phyloP scores from a whole-genome alignment of 148 eudicot genomes.

The Arctostaphylos glauca region DNA sequence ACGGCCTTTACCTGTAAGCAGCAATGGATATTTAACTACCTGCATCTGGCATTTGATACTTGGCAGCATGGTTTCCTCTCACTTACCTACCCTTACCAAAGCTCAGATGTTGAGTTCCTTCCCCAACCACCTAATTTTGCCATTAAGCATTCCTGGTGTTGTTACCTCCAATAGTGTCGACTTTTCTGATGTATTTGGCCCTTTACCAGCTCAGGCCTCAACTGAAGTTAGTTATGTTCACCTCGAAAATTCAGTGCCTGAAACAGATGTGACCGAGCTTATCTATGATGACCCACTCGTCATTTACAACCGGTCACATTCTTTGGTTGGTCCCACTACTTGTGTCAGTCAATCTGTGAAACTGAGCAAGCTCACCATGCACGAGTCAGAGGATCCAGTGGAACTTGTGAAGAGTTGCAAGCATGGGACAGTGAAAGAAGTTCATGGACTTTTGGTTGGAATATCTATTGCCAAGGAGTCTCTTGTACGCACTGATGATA shows the following conservation, averaged over 20 bases:
- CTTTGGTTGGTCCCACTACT: constrained; percentile 79
- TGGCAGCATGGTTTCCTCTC: constrained; percentile 73
- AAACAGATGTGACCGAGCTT: constrained; percentile 43
- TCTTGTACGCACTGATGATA: constrained; percentile 23
- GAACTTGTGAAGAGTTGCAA: constrained; percentile 30
- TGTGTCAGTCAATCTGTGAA: constrained; percentile 59
- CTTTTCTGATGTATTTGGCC: constrained; percentile 84
- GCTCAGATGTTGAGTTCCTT: constrained; percentile 37
- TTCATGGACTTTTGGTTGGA: constrained; percentile 33
- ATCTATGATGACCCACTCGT: constrained; percentile 64
- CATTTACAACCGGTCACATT: constrained; percentile 68
- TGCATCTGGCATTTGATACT: constrained; percentile 17
- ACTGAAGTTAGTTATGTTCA: constrained; percentile 38
- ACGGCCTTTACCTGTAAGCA: constrained; percentile 31
- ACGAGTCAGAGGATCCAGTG: constrained; percentile 41
- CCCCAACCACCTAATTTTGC: constrained; percentile 36
- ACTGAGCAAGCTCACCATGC: constrained; percentile 56
- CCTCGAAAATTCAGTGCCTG: constrained; percentile 26
- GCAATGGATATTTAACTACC: constrained; percentile 24
- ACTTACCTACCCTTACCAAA: constrained; percentile 35
- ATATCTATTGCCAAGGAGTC: constrained; percentile 24
- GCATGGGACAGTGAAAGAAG: constrained; percentile 27
- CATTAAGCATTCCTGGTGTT: constrained; percentile 48
- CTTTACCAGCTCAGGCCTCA: constrained; percentile 45
- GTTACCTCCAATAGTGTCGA: constrained; percentile 50